Percentiles rank a stretch among this genome's conserved stretches.
phyloP scores from a whole-genome alignment of 2,329 filamentous ascomycete species.

The Chalara sp. region DNA sequence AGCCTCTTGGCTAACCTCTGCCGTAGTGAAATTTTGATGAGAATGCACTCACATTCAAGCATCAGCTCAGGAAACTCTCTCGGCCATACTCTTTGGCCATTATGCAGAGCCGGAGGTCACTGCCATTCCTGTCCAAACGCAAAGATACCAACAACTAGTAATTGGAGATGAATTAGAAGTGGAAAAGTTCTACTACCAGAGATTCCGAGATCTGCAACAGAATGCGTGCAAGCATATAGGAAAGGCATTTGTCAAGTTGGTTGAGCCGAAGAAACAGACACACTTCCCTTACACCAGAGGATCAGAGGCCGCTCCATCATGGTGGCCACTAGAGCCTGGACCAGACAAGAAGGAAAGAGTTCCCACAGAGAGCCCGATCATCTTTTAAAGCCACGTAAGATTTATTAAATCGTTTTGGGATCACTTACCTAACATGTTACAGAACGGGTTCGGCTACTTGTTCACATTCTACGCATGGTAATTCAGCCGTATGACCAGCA shows the following conservation, averaged over 20 bases:
- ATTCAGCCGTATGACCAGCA: slow-evolving; percentile 30
- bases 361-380: slow-evolving; percentile 71
- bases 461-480: slow-evolving; percentile 54
- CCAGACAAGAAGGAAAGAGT: slow-evolving; percentile 42
- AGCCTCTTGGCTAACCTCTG: too few relatives aligned
- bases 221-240: slow-evolving; percentile 64
- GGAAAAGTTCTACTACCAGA: slow-evolving; percentile 51
- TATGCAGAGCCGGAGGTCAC: slow-evolving; percentile 14
- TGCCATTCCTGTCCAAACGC: slow-evolving; percentile 10
- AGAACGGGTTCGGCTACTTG: slow-evolving; percentile 54
- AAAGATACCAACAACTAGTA: slow-evolving; percentile 31
- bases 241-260: slow-evolving; percentile 69
- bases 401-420: neutral
- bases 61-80: slow-evolving; percentile 15
- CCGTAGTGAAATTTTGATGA: too few relatives aligned
- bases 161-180: slow-evolving; percentile 49
- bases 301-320: slow-evolving; percentile 54
- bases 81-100: slow-evolving; percentile 4
- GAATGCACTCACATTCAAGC: too few relatives aligned
- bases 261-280: slow-evolving; percentile 72
- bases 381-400: slow-evolving; percentile 56
- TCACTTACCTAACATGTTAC: slow-evolving; percentile 4
- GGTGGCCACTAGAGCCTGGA: slow-evolving; percentile 46
- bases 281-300: slow-evolving; percentile 66
- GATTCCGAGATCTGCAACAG: slow-evolving; percentile 63